Conservation (phyloP, 345 rosid genomes). For the Viola odorata region DNA sequence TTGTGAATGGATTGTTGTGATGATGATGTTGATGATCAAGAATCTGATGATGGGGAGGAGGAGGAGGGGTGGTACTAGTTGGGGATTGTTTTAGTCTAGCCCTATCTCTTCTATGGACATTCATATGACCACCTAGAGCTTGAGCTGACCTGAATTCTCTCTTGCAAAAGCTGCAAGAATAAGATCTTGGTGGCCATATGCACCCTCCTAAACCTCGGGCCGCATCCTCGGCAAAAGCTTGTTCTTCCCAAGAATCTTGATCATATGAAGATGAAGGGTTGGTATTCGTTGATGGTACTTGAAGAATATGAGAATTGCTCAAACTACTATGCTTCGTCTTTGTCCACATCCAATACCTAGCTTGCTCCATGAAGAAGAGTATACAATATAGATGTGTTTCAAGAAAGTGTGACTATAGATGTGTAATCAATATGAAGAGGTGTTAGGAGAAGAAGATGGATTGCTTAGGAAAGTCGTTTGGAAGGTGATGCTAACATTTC, state of each 20-base stretch:
- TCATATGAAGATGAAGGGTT: constrained; percentile 19
- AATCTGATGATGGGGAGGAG: constrained; percentile 25
- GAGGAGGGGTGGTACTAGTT: constrained; percentile 20
- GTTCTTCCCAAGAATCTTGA: constrained; percentile 45
- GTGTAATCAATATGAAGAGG: no score
- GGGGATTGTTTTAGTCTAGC: constrained; percentile 32
- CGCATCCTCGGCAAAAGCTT: constrained; percentile 33
- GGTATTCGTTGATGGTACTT: constrained; percentile 10
- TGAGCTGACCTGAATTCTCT: constrained; percentile 30
- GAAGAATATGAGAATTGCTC: constrained; percentile 27
- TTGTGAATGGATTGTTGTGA: constrained; percentile 18
- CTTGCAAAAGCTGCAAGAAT: constrained; percentile 28
- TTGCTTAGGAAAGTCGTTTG: constrained; percentile 18
- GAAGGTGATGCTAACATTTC: constrained; percentile 33
- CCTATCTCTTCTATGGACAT: constrained; percentile 30
- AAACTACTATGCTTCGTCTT: constrained; percentile 31
- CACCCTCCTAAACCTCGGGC: constrained; percentile 24
- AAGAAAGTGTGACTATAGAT: neutral
- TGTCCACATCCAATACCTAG: constrained; percentile 46
- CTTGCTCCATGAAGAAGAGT: constrained; percentile 33
- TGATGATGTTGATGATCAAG: constrained; percentile 17
- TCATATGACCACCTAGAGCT: constrained; percentile 34
- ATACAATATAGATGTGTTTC: neutral
- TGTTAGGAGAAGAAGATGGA: neutral
- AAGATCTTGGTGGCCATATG: constrained; percentile 33